Percentiles rank a stretch among this genome's conserved stretches.
Conservation (phyloP, 139 green algal genomes). For the Volvox reticuliferus region DNA sequence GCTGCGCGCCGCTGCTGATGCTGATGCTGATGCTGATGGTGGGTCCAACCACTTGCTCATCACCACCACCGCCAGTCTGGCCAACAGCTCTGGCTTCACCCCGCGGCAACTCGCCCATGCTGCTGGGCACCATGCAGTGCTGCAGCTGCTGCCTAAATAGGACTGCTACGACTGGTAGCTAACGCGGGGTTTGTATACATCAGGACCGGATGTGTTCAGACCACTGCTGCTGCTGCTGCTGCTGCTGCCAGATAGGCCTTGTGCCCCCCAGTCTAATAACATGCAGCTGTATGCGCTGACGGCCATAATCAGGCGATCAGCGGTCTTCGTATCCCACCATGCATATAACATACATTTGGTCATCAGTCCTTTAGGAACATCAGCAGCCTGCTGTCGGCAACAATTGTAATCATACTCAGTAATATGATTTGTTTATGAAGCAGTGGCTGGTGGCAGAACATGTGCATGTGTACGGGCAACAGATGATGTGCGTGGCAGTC, state of each 20-base stretch:
- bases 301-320: too few species aligned
- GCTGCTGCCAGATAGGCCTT: neutral
- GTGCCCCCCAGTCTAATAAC: too few species aligned
- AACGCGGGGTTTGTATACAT: neutral
- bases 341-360: too few species aligned
- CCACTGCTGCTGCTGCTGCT: neutral
- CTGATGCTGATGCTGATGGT: neutral
- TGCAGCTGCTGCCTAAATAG: neutral
- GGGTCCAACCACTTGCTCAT: too few species aligned
- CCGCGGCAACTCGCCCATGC: conserved; percentile 16
- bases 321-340: too few species aligned
- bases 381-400: too few species aligned
- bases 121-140: conserved; percentile 1
- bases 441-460: neutral
- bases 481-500: neutral
- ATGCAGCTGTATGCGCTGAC: too few species aligned
- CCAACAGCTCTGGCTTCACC: neutral
- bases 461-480: neutral
- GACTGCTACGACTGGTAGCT: neutral
- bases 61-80: neutral
- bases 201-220: neutral
- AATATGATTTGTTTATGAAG: too few species aligned
- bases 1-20: neutral
- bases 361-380: too few species aligned
- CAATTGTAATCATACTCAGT: too few species aligned